These are phyloP conservation scores for Linum lewisii DNA, from an alignment of 345 rosid genomes.

Conservation along the genomic window DNA sequence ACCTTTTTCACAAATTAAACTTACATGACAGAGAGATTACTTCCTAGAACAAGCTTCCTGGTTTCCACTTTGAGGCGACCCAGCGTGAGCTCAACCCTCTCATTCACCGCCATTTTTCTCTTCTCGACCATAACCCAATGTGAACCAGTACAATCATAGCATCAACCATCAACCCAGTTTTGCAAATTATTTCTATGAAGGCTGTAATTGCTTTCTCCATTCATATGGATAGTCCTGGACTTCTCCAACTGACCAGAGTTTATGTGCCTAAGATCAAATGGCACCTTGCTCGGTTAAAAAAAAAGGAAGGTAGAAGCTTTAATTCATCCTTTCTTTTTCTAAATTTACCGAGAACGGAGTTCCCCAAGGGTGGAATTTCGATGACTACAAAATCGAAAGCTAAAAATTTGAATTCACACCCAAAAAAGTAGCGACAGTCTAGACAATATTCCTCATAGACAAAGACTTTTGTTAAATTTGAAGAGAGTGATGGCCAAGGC, in stretches of 20 bases:
- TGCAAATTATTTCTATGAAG: conserved; percentile 33
- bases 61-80: too few species aligned
- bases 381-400: conserved; percentile 24
- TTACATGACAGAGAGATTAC: too few species aligned
- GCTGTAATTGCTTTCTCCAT: conserved; percentile 17
- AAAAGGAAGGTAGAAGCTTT: conserved; percentile 36
- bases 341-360: conserved; percentile 30
- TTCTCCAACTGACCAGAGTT: conserved; percentile 31
- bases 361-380: conserved; percentile 18
- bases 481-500: too few species aligned
- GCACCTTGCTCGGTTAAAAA: conserved; percentile 63
- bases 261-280: conserved; percentile 49
- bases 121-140: too few species aligned
- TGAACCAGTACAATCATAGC: conserved; percentile 48
- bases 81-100: too few species aligned
- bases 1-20: too few species aligned
- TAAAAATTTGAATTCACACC: conserved; percentile 29
- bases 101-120: too few species aligned
- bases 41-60: too few species aligned
- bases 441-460: conserved; percentile 41
- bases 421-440: conserved; percentile 31
- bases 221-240: conserved; percentile 20
- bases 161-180: conserved; percentile 27
- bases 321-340: conserved; percentile 45
- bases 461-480: too few species aligned